phyloP scores from a whole-genome alignment of 352 stramenopile genomes.

The Phytophthora constricta region DNA sequence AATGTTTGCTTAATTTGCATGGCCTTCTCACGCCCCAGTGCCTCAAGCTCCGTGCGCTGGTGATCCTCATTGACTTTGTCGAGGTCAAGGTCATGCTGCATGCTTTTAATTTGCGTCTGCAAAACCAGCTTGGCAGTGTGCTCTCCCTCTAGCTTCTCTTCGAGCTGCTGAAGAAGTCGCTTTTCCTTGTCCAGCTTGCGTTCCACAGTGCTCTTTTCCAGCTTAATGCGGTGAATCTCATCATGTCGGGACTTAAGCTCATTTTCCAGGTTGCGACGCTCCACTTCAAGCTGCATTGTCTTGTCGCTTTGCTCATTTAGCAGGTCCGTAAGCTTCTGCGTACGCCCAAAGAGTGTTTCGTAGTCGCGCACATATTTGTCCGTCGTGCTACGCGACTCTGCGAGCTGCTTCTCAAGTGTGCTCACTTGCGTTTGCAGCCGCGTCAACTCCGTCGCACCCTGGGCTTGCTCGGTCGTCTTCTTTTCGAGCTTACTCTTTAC shows the following conservation, averaged over 20 bases:
- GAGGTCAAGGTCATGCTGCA: conserved; percentile 80
- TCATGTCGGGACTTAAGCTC: conserved; percentile 88
- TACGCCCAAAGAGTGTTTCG: conserved; percentile 90
- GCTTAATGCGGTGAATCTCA: conserved; percentile 82
- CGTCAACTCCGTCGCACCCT: conserved; percentile 56
- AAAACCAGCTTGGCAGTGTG: conserved; percentile 85
- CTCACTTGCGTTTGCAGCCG: conserved; percentile 75
- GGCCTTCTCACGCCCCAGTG: conserved; percentile 88
- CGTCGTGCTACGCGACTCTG: conserved; percentile 84
- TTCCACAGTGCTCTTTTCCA: conserved; percentile 92
- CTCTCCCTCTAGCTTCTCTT: conserved; percentile 92
- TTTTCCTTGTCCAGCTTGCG: conserved; percentile 91
- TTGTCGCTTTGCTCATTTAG: conserved; percentile 93
- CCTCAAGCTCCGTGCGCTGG: conserved; percentile 75
- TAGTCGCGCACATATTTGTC: conserved; percentile 95
- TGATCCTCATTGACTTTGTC: conserved; percentile 85
- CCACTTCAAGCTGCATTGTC: conserved; percentile 83
- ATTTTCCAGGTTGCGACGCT: conserved; percentile 81
- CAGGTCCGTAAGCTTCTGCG: conserved; percentile 93
- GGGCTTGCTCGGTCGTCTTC: conserved; percentile 70
- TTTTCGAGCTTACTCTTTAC: conserved; percentile 89
- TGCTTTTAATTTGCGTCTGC: conserved; percentile 83
- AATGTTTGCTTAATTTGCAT: conserved; percentile 86
- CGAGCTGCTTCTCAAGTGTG: conserved; percentile 89
- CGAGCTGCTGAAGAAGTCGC: conserved; percentile 86